A percentile compares a stretch with the other conserved stretches of the same genome.
Conservation (phyloP, 345 rosid species). For the Euphorbia peplus region DNA sequence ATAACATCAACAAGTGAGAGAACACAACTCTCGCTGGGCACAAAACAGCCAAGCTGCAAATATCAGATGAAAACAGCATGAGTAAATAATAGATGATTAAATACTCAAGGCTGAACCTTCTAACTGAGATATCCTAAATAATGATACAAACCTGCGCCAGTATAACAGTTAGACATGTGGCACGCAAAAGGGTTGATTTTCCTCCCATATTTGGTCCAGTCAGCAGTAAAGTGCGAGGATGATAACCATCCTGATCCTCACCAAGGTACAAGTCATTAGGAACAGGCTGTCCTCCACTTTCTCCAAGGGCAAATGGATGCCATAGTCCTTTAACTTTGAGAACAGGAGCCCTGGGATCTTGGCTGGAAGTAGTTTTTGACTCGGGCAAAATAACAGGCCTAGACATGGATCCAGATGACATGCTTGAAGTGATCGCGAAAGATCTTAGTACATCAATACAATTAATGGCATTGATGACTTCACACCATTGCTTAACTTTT, state of each 20-base stretch:
- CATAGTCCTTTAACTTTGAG: conserved; percentile 75
- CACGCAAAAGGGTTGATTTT: conserved; percentile 90
- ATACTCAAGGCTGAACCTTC: conserved; percentile 1
- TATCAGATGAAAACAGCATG: conserved; percentile 5
- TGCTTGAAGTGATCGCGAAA: conserved; percentile 58
- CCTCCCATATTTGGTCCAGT: conserved; percentile 99
- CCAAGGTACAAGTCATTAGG: conserved; percentile 83
- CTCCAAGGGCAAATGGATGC: conserved; percentile 88
- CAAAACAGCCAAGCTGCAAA: conserved; percentile 82
- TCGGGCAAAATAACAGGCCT: conserved; percentile 62
- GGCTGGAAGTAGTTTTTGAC: conserved; percentile 33
- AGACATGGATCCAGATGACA: conserved; percentile 59
- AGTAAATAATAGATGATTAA: neutral
- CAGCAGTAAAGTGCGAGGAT: conserved; percentile 61
- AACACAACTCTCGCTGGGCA: conserved; percentile 63
- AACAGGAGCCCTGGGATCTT: conserved; percentile 48
- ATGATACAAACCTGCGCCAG: conserved; percentile 67
- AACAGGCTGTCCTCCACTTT: conserved; percentile 62
- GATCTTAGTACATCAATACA: conserved; percentile 78
- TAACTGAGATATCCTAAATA: neutral
- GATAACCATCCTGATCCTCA: conserved; percentile 40
- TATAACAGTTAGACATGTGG: conserved; percentile 83
- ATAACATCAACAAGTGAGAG: conserved; percentile 76
- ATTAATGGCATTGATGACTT: conserved; percentile 64
- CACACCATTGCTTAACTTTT: conserved; percentile 76